Percentiles rank a stretch among this genome's conserved stretches.
Conservation (phyloP, 2,329 filamentous ascomycete genomes). For the Elsinoe arachidis region DNA sequence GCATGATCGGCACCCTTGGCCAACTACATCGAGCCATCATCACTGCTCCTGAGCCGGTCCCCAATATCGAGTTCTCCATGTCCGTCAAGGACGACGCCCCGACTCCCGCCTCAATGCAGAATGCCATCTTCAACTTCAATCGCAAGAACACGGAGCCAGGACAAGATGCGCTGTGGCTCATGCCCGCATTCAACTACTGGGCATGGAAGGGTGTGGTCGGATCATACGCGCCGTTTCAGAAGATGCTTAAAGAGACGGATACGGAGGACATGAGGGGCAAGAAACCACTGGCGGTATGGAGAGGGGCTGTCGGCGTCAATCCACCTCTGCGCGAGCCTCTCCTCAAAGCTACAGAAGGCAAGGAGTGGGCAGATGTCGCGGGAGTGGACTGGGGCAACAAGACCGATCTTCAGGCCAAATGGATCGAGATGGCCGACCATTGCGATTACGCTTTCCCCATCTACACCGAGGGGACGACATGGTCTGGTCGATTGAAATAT, state of each 20-base stretch:
- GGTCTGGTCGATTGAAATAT: slow-evolving; percentile 24
- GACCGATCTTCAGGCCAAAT: slow-evolving; percentile 4
- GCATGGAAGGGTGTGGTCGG: slow-evolving; percentile 28
- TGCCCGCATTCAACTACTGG: slow-evolving; percentile 46
- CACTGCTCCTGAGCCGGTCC: slow-evolving; percentile 33
- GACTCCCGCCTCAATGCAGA: slow-evolving; percentile 11
- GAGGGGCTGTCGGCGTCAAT: slow-evolving; percentile 23
- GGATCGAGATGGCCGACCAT: slow-evolving; percentile 16
- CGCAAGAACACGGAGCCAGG: slow-evolving; percentile 20
- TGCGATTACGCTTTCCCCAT: slow-evolving; percentile 23
- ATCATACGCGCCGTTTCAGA: slow-evolving; percentile 5
- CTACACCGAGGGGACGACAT: slow-evolving; percentile 25
- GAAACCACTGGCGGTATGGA: slow-evolving; percentile 22
- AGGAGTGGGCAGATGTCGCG: slow-evolving; percentile 31
- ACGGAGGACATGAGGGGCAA: neutral
- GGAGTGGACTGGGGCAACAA: slow-evolving; percentile 18
- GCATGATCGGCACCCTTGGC: slow-evolving; percentile 24
- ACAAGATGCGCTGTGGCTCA: slow-evolving; percentile 39
- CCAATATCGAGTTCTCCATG: slow-evolving; percentile 46
- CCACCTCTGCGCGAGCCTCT: slow-evolving; percentile 25
- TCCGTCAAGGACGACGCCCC: slow-evolving; percentile 33
- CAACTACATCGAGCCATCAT: slow-evolving; percentile 40
- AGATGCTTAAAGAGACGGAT: slow-evolving; percentile 4
- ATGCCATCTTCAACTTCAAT: slow-evolving; percentile 20
- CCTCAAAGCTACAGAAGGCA: slow-evolving; percentile 23